These are phyloP conservation scores for Metschnikowia proteae DNA, from an alignment of 805 yeast genomes.

Conservation along the genomic window DNA sequence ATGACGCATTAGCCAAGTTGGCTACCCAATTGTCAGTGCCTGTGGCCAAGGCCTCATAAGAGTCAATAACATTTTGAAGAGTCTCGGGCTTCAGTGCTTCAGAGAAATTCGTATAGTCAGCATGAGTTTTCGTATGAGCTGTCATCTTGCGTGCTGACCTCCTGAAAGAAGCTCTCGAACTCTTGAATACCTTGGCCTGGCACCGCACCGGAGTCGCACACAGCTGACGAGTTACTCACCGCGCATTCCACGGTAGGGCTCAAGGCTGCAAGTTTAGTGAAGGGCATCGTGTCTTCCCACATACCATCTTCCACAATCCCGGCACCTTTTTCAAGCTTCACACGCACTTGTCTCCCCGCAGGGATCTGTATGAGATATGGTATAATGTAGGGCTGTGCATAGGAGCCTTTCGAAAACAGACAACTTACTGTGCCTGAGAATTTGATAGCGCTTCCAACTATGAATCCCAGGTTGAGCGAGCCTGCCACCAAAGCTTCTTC, in stretches of 20 bases:
- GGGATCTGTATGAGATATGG: constrained; percentile 15
- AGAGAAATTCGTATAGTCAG: constrained; percentile 62
- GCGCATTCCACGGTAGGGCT: constrained; percentile 16
- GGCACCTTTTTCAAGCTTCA: background rate
- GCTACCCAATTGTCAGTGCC: constrained; percentile 83
- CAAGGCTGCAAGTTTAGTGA: constrained; percentile 7
- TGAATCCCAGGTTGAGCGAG: constrained; percentile 6
- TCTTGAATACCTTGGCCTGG: constrained; percentile 4
- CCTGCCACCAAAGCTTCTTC: constrained; percentile 6
- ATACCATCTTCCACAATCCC: constrained; percentile 10
- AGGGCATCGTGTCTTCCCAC: constrained; percentile 13
- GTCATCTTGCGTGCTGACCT: constrained; percentile 4
- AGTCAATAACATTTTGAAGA: constrained; percentile 52
- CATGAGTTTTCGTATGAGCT: constrained; percentile 45
- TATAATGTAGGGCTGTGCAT: constrained; percentile 14
- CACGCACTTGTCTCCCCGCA: constrained; percentile 7
- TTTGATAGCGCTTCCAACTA: constrained; percentile 8
- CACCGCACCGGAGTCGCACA: constrained; percentile 11
- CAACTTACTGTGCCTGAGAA: constrained; percentile 15
- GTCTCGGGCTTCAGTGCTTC: constrained; percentile 46
- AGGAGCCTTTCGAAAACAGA: constrained; percentile 8
- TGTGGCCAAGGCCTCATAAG: constrained; percentile 60
- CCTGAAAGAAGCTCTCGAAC: constrained; percentile 1
- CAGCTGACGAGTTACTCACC: constrained; percentile 8
- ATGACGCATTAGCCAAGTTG: constrained; percentile 80